phyloP scores from a whole-genome alignment of 2,329 filamentous ascomycete genomes.

The Colletotrichum gigasporum region DNA sequence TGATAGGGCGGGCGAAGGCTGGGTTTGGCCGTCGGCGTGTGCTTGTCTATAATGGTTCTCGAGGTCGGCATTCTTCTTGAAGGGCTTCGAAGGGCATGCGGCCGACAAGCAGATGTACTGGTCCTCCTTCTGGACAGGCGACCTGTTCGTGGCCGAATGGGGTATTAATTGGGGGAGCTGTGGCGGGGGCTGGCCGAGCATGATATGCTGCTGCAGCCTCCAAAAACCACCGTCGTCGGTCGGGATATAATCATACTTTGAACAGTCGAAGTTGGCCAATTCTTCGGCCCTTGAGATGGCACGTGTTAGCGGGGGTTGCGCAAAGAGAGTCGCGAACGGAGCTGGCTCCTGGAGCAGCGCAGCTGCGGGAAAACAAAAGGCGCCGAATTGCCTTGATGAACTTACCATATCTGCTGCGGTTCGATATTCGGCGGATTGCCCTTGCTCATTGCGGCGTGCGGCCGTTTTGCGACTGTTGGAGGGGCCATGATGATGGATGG shows the following conservation, averaged over 20 bases:
- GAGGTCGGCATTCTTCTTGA: slow-evolving; percentile 63
- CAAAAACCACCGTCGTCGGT: slow-evolving; percentile 33
- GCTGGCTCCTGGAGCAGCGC: too few species aligned
- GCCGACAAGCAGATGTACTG: slow-evolving; percentile 45
- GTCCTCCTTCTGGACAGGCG: slow-evolving; percentile 25
- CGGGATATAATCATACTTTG: slow-evolving; percentile 32
- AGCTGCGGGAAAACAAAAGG: neutral
- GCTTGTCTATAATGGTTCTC: slow-evolving; percentile 61
- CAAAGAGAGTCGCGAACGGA: neutral
- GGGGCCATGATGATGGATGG: slow-evolving; percentile 20
- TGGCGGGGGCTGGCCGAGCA: slow-evolving; percentile 21
- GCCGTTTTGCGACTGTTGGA: slow-evolving; percentile 27
- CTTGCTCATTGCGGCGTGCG: slow-evolving; percentile 23
- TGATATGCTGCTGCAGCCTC: slow-evolving; percentile 29
- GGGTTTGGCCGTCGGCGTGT: slow-evolving; percentile 45
- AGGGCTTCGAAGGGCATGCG: slow-evolving; percentile 55
- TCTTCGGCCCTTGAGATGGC: slow-evolving; percentile 24
- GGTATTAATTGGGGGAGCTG: slow-evolving; percentile 24
- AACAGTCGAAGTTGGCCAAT: slow-evolving; percentile 31
- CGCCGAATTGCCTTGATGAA: neutral
- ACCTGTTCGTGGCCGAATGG: slow-evolving; percentile 21
- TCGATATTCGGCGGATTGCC: neutral
- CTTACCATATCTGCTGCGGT: slow-evolving; percentile 3
- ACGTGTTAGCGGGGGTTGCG: neutral
- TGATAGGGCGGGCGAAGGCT: slow-evolving; percentile 25